These are phyloP conservation scores for Blakeslea trispora DNA, from an alignment of 371 early-diverging fungal species.

Conservation along the genomic window DNA sequence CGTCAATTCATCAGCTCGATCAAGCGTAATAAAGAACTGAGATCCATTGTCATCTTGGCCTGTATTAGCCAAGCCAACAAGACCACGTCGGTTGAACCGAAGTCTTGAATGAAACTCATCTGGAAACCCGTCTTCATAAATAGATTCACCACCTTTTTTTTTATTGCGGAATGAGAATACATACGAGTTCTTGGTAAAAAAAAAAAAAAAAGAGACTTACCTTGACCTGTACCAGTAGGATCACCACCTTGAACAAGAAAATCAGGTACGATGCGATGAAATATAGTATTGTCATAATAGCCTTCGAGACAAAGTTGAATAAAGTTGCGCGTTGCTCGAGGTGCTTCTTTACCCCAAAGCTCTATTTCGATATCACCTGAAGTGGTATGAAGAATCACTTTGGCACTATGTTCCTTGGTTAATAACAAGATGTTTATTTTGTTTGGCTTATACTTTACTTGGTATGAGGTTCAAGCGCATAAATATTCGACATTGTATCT, in stretches of 20 bases:
- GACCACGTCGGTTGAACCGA: constrained; percentile 84
- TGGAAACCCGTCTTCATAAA: constrained; percentile 81
- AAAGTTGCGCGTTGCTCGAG: constrained; percentile 91
- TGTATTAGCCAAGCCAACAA: constrained; percentile 91
- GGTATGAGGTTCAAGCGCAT: constrained; percentile 74
- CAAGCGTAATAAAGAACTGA: constrained; percentile 96
- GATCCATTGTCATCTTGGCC: constrained; percentile 79
- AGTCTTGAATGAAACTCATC: constrained; percentile 93
- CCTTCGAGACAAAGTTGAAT: constrained; percentile 86
- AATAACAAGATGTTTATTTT: background rate
- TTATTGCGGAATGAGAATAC: too few species aligned
- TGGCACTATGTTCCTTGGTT: constrained; percentile 63
- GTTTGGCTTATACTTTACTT: constrained; percentile 37
- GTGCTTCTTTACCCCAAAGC: constrained; percentile 92
- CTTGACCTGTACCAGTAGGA: constrained; percentile 83
- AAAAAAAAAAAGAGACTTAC: too few species aligned
- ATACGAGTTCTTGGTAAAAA: background rate
- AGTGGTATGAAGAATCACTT: constrained; percentile 87
- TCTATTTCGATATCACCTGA: constrained; percentile 90
- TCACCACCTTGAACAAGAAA: constrained; percentile 98
- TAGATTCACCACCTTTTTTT: constrained; percentile 87
- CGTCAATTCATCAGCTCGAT: constrained; percentile 82
- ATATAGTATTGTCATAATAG: constrained; percentile 82
- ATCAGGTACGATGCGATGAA: constrained; percentile 85
- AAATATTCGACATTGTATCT: constrained; percentile 66